Base-by-base conservation (phyloP, 2,329 filamentous ascomycete genomes). In the Aspergillus costaricaensis region DNA sequence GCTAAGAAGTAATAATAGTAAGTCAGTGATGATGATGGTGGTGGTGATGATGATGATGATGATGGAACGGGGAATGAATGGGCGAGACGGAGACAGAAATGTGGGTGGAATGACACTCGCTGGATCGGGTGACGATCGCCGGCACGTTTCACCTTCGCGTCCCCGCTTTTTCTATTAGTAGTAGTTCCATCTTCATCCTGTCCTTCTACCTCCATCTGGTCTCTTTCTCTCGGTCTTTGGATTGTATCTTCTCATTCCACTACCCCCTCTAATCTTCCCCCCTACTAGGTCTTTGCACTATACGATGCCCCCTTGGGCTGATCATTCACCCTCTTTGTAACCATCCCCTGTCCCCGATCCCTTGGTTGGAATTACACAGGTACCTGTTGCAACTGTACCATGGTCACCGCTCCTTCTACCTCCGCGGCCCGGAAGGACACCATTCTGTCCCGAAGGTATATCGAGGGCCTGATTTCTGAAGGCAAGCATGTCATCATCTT, bases 401-500 rank as follows among this genome's bases (percentile, higher is more conserved):
- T 53, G 57, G 57, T 51, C 48, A n/a, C 32, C 14, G 39, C 48
- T 38, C 32, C 58, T 21, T 50, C 63, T 5, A 5, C 30, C 27
- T 58, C 67, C 64, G 57, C 55, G 62, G 61, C 68, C 65, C 73
- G 76, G 38, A 84, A 82, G 73, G 78, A 82, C 65, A 75, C 70
- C 32, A 58, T 88, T 32, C 77, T 88, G 65, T 85, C 83, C 61
- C 83, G 88, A 64, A 78, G 85, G 61, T 84, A 91, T 72, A 85
- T 96, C 62, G 93, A 97, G 76, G 86, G 84, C 5, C 79, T 94
- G 68, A 97, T 99, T 70, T 91, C 93, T 6, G 86, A 91, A 59
- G 94, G 92, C 4, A 85, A 86, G 60, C 86, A 86, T 65, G 85
- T 99, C 58, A 84, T 97, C 63, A 92, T 99, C 56, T 82, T 95